These are phyloP conservation scores for Coprinopsis cinerea DNA, from an alignment of 768 basidiomycete genomes.

Conservation along the genomic window DNA sequence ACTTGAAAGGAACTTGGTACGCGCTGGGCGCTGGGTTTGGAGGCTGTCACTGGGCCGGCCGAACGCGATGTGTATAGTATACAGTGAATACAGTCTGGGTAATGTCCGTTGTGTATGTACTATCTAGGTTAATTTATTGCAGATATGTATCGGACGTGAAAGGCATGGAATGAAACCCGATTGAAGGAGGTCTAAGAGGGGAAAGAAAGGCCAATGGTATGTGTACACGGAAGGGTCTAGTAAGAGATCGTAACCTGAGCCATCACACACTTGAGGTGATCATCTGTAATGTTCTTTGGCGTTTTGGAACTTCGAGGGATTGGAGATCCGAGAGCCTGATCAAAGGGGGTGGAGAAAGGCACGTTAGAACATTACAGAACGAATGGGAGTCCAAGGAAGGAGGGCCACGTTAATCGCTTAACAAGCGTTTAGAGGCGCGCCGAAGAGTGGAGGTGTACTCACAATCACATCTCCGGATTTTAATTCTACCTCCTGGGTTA, in stretches of 20 bases:
- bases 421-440: background rate
- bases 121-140: background rate
- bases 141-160: background rate
- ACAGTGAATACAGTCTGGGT: too few species aligned
- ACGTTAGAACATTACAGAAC: too few species aligned
- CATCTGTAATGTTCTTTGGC: constrained; percentile 32
- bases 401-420: background rate
- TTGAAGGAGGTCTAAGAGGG: background rate
- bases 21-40: too few species aligned
- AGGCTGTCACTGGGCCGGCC: too few species aligned
- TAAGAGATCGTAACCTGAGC: constrained; percentile 26
- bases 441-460: too few species aligned
- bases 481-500: constrained; percentile 31
- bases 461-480: constrained; percentile 41
- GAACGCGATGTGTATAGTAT: too few species aligned
- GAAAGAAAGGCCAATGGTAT: background rate
- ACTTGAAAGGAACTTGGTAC: too few species aligned
- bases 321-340: constrained; percentile 34
- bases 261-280: constrained; percentile 41
- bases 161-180: too few species aligned
- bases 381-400: too few species aligned
- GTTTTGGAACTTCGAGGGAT: constrained; percentile 34
- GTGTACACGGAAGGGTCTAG: background rate
- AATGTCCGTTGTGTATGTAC: background rate
- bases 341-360: background rate